Conservation (phyloP, 2,329 filamentous ascomycete genomes). For the Alternaria gansuensis region DNA sequence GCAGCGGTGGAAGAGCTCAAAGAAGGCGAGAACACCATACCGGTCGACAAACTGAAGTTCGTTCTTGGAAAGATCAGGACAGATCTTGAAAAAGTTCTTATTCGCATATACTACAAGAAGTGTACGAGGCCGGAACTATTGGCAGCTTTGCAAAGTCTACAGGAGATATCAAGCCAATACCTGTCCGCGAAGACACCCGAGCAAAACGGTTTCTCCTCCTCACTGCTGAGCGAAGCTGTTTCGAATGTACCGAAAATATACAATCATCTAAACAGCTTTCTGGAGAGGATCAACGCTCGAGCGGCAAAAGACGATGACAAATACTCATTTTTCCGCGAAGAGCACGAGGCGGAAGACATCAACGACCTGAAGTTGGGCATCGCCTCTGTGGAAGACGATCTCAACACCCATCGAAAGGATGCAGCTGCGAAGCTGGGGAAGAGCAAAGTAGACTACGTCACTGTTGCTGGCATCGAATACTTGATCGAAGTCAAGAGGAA, state of each 20-base stretch:
- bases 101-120: conserved; percentile 97
- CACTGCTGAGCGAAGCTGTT: conserved; percentile 75
- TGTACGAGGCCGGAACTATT: conserved; percentile 90
- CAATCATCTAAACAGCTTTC: conserved; percentile 74
- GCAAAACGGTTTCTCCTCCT: conserved; percentile 76
- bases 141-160: conserved; percentile 82
- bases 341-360: conserved; percentile 88
- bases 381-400: conserved; percentile 87
- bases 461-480: conserved; percentile 90
- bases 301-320: conserved; percentile 90
- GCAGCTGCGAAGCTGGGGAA: conserved; percentile 78
- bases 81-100: conserved; percentile 91
- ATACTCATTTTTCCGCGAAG: conserved; percentile 89
- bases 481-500: conserved; percentile 90
- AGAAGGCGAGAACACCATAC: conserved; percentile 69
- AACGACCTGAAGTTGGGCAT: conserved; percentile 92
- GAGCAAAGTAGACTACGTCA: conserved; percentile 78
- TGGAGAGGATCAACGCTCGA: conserved; percentile 84
- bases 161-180: conserved; percentile 81
- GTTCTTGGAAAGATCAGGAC: conserved; percentile 76
- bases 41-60: conserved; percentile 76
- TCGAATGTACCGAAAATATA: conserved; percentile 78
- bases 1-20: conserved; percentile 87
- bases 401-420: conserved; percentile 76
- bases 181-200: conserved; percentile 69